Evolutionary conservation across 306 rosid species (phyloP), one percentile per base, ranked within the genome.

Genomic region (Mimosa bimucronata): DNA sequence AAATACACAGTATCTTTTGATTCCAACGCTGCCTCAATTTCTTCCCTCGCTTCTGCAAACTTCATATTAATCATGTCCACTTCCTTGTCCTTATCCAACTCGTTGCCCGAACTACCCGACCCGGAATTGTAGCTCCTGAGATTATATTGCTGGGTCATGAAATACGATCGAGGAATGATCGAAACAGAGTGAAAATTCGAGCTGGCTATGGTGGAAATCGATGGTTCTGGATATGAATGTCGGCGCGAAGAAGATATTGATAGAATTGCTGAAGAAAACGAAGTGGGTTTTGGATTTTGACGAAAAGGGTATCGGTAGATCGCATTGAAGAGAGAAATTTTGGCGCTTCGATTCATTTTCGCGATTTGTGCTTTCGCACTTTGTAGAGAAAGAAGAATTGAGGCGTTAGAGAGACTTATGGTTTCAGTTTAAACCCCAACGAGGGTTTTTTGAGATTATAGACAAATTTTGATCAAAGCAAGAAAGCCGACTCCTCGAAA

Each of bases 21-120:
- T 46, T 95, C 98, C 97, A 92, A 74, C 1, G 97, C 98, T 92
- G 81, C 88, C 85, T 95, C 97, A 80, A 95, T 92, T 87, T 95
- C 98, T 77, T 95, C 97, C 81, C 98, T 90, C 4, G 98, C 98
- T 78, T 92, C 98, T 14, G 90, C 96, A 42, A 95, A 95, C 87
- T 91, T 95, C 86, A 91, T 97, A 79, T 95, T 91, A 81, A 95
- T 95, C 83, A 72, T 87, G 81, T 95, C 98, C 83, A 92, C 97
- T 85, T 78, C 94, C 75, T 66, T 88, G 78, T 87, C 88, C 83
- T 82, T 85, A 28, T 95, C 98, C 13, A 87, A 66, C 45, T 80
- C 82, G 6, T 79, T n/a, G 18, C 41, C 80, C 31, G 81, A 87
- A 16, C 46, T 86, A 29, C 66, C 79, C 16, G 91, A 44, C 40